Evolutionary conservation across 1,284 basidiomycete species (phyloP).

Genomic region (Heterobasidion parviporum): DNA sequence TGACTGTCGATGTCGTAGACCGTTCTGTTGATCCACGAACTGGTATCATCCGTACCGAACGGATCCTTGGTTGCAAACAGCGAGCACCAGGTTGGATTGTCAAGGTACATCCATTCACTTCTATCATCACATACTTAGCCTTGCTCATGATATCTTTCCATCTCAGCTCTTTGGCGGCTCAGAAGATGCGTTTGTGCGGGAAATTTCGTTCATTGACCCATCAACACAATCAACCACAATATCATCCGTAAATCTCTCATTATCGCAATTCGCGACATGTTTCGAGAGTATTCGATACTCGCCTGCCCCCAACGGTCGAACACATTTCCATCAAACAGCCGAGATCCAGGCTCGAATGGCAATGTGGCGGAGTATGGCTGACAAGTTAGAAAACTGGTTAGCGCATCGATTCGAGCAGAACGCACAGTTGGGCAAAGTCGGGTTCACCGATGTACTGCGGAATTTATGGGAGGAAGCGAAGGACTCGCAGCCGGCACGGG

Average conservation of each 20-base stretch:
- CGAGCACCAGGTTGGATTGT: slow-evolving; percentile 79
- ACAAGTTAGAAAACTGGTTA: slow-evolving; percentile 76
- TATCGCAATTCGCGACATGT: slow-evolving; percentile 85
- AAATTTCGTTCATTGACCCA: slow-evolving; percentile 89
- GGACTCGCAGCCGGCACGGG: slow-evolving; percentile 25
- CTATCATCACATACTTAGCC: slow-evolving; percentile 3
- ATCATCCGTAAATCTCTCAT: slow-evolving; percentile 82
- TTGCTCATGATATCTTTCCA: slow-evolving; percentile 1
- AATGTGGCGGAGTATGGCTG: slow-evolving; percentile 71
- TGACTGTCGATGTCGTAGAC: slow-evolving; percentile 85
- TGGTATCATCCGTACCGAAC: slow-evolving; percentile 83
- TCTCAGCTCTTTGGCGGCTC: slow-evolving; percentile 77
- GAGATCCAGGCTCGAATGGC: slow-evolving; percentile 76
- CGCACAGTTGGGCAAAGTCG: slow-evolving; percentile 77
- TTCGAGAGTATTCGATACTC: slow-evolving; percentile 85
- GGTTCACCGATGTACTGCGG: slow-evolving; percentile 80
- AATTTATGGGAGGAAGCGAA: slow-evolving; percentile 56
- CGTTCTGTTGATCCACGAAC: slow-evolving; percentile 76
- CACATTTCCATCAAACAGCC: slow-evolving; percentile 75
- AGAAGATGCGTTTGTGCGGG: slow-evolving; percentile 90
- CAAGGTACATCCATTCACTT: slow-evolving; percentile 44
- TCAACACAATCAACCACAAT: slow-evolving; percentile 71
- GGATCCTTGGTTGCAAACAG: slow-evolving; percentile 81
- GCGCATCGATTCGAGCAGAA: slow-evolving; percentile 84
- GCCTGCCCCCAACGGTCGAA: slow-evolving; percentile 52